Evolutionary conservation across 2,329 filamentous ascomycete species (phyloP), one percentile per base, ranked within the genome.

Genomic region (Pseudogymnoascus sp.): DNA sequence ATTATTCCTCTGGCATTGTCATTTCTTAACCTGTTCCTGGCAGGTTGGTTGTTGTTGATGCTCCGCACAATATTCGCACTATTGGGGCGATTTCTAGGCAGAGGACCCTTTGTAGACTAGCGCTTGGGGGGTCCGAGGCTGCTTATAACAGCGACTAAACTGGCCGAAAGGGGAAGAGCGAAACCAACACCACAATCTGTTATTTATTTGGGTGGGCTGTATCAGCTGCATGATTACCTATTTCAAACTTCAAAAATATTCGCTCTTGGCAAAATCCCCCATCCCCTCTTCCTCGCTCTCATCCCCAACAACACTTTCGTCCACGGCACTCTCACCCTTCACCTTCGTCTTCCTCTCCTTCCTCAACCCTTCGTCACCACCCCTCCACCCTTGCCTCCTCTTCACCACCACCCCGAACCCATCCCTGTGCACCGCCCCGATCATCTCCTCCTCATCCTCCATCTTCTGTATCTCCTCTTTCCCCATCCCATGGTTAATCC

Each of bases 361-460:
- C 49, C 49, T 55, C 49, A 55, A 33, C 28, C 49, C 12, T 22
- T 60, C 42, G 35, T 78, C 76, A 35, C 71, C 73, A 1, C 72
- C 76, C 41, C 79, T 72, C 82, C 81, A 84, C 0, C 81, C 82
- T 45, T 69, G 74, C 5, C 77, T 74, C 0, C 76, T 72, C 63
- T 76, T 75, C 60, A 90, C 79, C 3, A 82, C 80, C 69, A 78
- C 77, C 67, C 91, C 67, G 68, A 88, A 91, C 0, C 87, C 84
- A 71, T 91, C 87, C 1, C 84, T 80, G 67, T 90, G 87, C 19
- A 90, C 84, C 0, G 79, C 86, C 0, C 86, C 87, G 7, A 79
- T 67, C 68, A 84, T 80, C 68, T 85, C 83, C 9, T 73, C 68
- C 68, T 85, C 80, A 62, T 80, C 82, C 68, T 77, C 81, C 61